Percentiles rank a stretch among this genome's conserved stretches.
Conservation (phyloP, 2,329 filamentous ascomycete genomes). For the Eutypa lata region DNA sequence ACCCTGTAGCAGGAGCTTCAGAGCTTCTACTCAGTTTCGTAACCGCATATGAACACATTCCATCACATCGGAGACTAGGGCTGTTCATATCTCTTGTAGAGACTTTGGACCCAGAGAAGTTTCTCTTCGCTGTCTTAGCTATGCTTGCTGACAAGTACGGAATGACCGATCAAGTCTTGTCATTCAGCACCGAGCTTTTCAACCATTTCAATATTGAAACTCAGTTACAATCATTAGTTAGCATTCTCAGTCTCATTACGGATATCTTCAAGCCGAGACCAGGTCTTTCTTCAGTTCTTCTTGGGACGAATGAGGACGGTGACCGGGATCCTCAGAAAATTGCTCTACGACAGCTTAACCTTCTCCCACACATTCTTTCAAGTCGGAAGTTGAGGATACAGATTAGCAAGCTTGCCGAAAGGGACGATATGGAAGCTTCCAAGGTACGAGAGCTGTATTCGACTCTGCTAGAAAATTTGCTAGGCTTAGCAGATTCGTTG, state of each 20-base stretch:
- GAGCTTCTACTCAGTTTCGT: constrained; percentile 95
- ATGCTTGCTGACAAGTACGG: constrained; percentile 91
- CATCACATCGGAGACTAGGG: constrained; percentile 75
- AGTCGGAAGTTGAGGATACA: constrained; percentile 56
- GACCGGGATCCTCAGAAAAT: constrained; percentile 48
- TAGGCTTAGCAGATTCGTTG: constrained; percentile 63
- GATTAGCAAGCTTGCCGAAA: constrained; percentile 54
- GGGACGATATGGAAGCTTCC: constrained; percentile 63
- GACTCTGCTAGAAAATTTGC: constrained; percentile 61
- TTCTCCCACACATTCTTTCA: constrained; percentile 56
- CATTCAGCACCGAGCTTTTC: constrained; percentile 74
- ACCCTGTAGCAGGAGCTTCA: constrained; percentile 75
- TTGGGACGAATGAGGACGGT: constrained; percentile 53
- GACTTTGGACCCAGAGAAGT: constrained; percentile 81
- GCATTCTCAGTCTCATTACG: constrained; percentile 69
- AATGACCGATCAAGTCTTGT: constrained; percentile 67
- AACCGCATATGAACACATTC: constrained; percentile 94
- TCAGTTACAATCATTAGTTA: constrained; percentile 76
- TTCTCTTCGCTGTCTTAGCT: constrained; percentile 80
- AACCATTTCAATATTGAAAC: constrained; percentile 68
- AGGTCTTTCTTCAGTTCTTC: constrained; percentile 66
- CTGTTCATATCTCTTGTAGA: constrained; percentile 83
- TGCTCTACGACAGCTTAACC: constrained; percentile 52
- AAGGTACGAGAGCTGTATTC: constrained; percentile 68
- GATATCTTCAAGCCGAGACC: constrained; percentile 77